Evolutionary conservation across 495 filamentous ascomycete species (phyloP).

Genomic region (Cetradonia linearis): DNA sequence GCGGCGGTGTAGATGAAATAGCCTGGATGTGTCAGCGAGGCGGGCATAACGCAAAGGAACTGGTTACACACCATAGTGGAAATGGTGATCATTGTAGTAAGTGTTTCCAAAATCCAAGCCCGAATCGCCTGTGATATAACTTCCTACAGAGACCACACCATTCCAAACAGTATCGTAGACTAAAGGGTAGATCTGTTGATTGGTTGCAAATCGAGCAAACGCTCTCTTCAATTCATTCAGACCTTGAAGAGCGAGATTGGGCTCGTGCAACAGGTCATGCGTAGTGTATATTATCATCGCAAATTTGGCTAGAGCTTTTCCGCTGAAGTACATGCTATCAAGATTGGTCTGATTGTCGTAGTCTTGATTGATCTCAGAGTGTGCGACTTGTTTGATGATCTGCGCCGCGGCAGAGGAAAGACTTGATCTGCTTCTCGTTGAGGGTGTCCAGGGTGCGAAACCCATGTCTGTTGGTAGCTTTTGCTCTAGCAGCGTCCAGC

Average conservation of each 20-base stretch:
- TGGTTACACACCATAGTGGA: conserved; percentile 50
- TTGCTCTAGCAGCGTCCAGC: conserved; percentile 68
- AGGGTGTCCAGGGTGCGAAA: conserved; percentile 63
- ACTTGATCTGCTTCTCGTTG: conserved; percentile 37
- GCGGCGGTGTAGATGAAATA: conserved; percentile 90
- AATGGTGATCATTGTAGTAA: conserved; percentile 94
- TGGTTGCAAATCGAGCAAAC: conserved; percentile 66
- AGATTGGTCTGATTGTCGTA: conserved; percentile 61
- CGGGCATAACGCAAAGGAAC: background rate
- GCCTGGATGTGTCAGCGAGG: conserved; percentile 33
- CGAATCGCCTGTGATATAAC: conserved; percentile 61
- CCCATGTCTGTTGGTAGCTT: conserved; percentile 63
- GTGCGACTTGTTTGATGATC: conserved; percentile 47
- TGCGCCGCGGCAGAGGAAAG: conserved; percentile 44
- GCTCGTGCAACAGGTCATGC: conserved; percentile 53
- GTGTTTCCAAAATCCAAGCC: conserved; percentile 74
- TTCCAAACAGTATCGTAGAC: conserved; percentile 79
- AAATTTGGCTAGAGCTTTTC: conserved; percentile 88
- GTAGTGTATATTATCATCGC: conserved; percentile 61
- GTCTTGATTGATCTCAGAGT: conserved; percentile 60
- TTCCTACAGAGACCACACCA: conserved; percentile 71
- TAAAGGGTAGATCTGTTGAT: conserved; percentile 66
- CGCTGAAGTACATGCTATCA: conserved; percentile 90
- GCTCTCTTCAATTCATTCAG: conserved; percentile 60
- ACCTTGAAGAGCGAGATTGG: conserved; percentile 47